These are phyloP conservation scores for Aspergillus floridensis DNA, from an alignment of 2,329 filamentous ascomycete species.

Conservation along the genomic window DNA sequence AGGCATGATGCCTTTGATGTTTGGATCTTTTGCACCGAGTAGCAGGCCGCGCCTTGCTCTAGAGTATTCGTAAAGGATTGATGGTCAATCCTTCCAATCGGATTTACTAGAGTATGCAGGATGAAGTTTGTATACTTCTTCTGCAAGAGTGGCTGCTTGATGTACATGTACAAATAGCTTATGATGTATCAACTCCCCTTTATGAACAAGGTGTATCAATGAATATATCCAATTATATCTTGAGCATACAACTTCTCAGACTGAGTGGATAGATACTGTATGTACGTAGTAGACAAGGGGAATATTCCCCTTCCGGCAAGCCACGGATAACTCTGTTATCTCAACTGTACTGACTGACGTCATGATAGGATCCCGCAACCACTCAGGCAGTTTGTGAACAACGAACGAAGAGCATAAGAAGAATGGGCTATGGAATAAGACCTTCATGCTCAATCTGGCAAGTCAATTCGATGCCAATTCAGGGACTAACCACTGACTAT, in stretches of 20 bases:
- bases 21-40: neutral
- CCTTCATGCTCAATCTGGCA: neutral
- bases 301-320: neutral
- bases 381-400: neutral
- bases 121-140: too few species aligned
- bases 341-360: slow-evolving; percentile 3
- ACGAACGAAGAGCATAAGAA: neutral
- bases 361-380: neutral
- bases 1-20: neutral
- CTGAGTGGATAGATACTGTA: too few species aligned
- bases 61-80: neutral
- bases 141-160: too few species aligned
- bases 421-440: neutral
- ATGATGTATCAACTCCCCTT: too few species aligned
- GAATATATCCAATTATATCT: too few species aligned
- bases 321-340: neutral
- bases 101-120: neutral
- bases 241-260: too few species aligned
- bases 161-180: too few species aligned
- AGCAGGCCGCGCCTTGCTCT: neutral
- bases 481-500: too few species aligned
- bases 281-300: neutral
- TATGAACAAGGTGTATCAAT: too few species aligned
- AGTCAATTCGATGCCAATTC: neutral
- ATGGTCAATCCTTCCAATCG: neutral